Evolutionary conservation across 306 rosid species (phyloP).

Genomic region (Prunus dulcis): DNA sequence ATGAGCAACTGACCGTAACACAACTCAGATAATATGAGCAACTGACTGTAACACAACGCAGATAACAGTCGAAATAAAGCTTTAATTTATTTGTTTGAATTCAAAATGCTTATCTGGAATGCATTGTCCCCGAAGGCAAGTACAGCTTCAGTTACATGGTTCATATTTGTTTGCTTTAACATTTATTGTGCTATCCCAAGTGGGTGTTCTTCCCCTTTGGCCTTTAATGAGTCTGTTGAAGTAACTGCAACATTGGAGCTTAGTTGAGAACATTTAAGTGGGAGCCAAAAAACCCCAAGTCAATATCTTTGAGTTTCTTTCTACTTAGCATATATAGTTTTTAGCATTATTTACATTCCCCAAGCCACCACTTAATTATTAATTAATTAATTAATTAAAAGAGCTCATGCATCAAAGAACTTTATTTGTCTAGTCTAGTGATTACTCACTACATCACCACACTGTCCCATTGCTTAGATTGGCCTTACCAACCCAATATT

Average conservation of each 20-base stretch:
- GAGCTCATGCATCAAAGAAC: slow-evolving; percentile 44
- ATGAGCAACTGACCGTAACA: too few relatives aligned
- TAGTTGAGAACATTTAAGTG: slow-evolving; percentile 30
- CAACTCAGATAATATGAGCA: too few relatives aligned
- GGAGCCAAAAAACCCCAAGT: slow-evolving; percentile 18
- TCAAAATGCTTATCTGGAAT: slow-evolving; percentile 8
- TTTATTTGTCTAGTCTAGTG: slow-evolving; percentile 51
- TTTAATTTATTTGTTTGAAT: too few relatives aligned
- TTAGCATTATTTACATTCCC: slow-evolving; percentile 34
- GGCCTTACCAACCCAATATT: slow-evolving; percentile 32
- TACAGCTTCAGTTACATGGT: slow-evolving; percentile 19
- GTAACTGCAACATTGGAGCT: slow-evolving; percentile 27
- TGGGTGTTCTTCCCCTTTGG: slow-evolving; percentile 21
- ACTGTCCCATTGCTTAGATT: slow-evolving; percentile 41
- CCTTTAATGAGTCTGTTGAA: slow-evolving; percentile 33
- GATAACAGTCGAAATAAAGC: too few relatives aligned
- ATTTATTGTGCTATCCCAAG: slow-evolving; percentile 25
- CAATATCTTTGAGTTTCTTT: background rate
- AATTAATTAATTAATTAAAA: background rate
- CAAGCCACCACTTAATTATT: slow-evolving; percentile 20
- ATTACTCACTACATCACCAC: slow-evolving; percentile 44
- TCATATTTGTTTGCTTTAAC: slow-evolving; percentile 20
- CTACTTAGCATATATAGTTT: too few relatives aligned
- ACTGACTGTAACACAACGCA: too few relatives aligned
- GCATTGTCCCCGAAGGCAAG: background rate